Conservation (phyloP, 306 rosid genomes). For the Senna siamea region DNA sequence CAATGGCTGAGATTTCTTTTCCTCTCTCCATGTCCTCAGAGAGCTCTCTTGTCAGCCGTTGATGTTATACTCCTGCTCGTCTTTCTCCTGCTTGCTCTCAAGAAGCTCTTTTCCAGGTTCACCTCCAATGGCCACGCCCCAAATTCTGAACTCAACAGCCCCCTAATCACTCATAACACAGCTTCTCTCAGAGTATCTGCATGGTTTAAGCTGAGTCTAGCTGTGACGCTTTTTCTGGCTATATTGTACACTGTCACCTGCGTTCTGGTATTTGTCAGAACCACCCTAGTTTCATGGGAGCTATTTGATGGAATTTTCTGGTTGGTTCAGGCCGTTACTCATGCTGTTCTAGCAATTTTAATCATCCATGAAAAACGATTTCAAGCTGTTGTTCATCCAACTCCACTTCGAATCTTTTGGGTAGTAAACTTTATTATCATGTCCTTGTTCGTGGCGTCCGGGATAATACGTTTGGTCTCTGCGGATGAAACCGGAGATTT, state of each 20-base stretch:
- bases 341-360: conserved; percentile 52
- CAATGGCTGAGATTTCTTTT: conserved; percentile 73
- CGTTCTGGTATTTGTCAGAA: conserved; percentile 50
- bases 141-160: conserved; percentile 57
- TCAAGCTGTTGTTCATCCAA: conserved; percentile 63
- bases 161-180: conserved; percentile 46
- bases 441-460: conserved; percentile 66
- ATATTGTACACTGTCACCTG: conserved; percentile 52
- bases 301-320: conserved; percentile 68
- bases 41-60: conserved; percentile 65
- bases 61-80: conserved; percentile 56
- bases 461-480: conserved; percentile 61
- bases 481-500: conserved; percentile 36
- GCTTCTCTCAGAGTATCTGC: conserved; percentile 43
- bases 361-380: conserved; percentile 69
- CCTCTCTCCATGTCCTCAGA: conserved; percentile 89
- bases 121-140: conserved; percentile 34
- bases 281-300: conserved; percentile 54
- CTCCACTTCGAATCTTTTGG: conserved; percentile 79
- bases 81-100: conserved; percentile 51
- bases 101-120: conserved; percentile 60
- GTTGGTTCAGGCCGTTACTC: conserved; percentile 73
- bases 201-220: conserved; percentile 66
- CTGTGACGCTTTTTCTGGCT: conserved; percentile 50
- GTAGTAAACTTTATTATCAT: conserved; percentile 48